Percentiles rank a stretch among this genome's conserved stretches.
phyloP scores from a whole-genome alignment of 2,329 filamentous ascomycete species.

The Zelopaecilomyces penicillatus region DNA sequence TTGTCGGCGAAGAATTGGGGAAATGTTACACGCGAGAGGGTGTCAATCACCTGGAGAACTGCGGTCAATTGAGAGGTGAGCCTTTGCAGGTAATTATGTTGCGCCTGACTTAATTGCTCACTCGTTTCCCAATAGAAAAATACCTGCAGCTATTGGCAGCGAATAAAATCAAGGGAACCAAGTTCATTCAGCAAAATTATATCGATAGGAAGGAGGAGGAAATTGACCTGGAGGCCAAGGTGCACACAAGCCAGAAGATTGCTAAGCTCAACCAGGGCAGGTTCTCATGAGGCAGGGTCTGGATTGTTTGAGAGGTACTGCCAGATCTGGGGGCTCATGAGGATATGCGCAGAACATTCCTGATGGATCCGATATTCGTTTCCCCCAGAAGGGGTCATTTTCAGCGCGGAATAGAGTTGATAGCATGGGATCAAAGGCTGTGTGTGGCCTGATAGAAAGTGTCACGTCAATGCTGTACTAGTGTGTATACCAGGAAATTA shows the following conservation, averaged over 20 bases:
- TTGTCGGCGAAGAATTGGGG: slow-evolving; percentile 73
- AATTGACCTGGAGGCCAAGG: slow-evolving; percentile 29
- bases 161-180: slow-evolving; percentile 68
- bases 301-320: background rate
- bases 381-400: background rate
- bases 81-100: slow-evolving; percentile 9
- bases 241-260: slow-evolving; percentile 32
- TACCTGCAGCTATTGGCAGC: slow-evolving; percentile 72
- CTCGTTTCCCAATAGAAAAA: slow-evolving; percentile 47
- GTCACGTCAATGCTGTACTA: slow-evolving; percentile 21
- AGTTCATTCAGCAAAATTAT: slow-evolving; percentile 75
- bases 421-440: no score
- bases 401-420: background rate
- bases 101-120: slow-evolving; percentile 5
- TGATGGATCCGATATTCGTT: no score
- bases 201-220: slow-evolving; percentile 42
- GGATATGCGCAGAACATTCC: no score
- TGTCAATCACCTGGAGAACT: slow-evolving; percentile 84
- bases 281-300: slow-evolving; percentile 18
- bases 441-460: slow-evolving; percentile 9
- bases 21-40: slow-evolving; percentile 82
- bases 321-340: background rate
- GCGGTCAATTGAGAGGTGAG: slow-evolving; percentile 72
- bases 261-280: slow-evolving; percentile 28
- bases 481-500: slow-evolving; percentile 25